Base-by-base conservation (phyloP, 2,329 filamentous ascomycete species). In the Penicillium sp. region DNA sequence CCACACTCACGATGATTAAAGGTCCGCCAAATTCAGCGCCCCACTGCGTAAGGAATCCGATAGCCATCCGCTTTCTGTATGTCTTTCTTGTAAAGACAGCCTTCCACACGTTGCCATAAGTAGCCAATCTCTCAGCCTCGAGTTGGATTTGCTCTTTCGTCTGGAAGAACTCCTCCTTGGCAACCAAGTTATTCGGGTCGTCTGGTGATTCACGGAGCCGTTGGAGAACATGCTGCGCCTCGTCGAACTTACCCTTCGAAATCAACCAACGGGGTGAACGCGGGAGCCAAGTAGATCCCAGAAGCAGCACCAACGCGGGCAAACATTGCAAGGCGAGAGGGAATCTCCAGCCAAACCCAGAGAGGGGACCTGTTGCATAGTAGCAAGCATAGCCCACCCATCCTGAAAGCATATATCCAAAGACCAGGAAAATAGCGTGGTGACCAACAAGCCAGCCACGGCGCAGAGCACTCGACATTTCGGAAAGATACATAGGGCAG, bases 11-110 rank as follows among this genome's bases (percentile, higher is more conserved):
- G 54, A 82, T 82, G 17, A 83, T 79, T 0, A 83, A 70, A 12
- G 79, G 79, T 0, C 81, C 81, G n/a, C 76, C 79, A 63, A 82
- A 82, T 53, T 82, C 79, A 2, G 80, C 79, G 23, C 80, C 80
- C 79, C 79, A 83, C 61, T 82, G 81, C 0, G 79, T 82, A 36
- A 82, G 67, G 59, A 82, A 83, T 0, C 79, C 80, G 42, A 83
- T 80, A 1, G 76, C 71, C 78, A 83, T 81, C 0, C 81, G 72
- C 70, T 81, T 82, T 19, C 80, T 71, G 59, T 81, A 81, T 9
- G 78, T 79, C 57, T 73, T 75, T 65, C 79, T 81, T 63, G 75
- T 77, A 23, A 79, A n/a, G 0, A 80, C 73, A 0, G 79, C 79
- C 38, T 67, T 76, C 78, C 78, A 81, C 0, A 77, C 73, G 1